Conservation (phyloP, 164 flowering plant genomes). For the Piper betle region DNA sequence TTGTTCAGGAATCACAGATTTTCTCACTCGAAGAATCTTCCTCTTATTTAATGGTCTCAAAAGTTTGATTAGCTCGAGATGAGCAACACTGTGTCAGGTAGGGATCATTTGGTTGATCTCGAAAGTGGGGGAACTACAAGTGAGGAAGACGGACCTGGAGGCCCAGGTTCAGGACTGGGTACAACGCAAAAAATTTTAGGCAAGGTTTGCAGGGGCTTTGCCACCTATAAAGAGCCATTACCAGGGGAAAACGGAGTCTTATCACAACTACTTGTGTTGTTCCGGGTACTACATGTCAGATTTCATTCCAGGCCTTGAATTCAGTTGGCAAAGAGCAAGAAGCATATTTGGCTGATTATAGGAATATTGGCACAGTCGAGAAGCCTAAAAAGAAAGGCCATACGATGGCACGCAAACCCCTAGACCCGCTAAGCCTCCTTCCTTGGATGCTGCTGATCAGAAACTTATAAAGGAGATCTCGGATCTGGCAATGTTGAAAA, state of each 20-base stretch:
- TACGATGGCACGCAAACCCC: constrained; percentile 55
- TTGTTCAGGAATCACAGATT: not conserved
- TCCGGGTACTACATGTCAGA: not conserved
- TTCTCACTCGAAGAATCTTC: too few species aligned
- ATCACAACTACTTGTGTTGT: not conserved
- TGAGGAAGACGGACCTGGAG: constrained; percentile 1
- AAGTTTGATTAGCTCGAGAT: not conserved
- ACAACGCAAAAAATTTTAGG: not conserved
- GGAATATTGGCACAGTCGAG: constrained; percentile 31
- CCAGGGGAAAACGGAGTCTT: not conserved
- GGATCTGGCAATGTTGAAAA: constrained; percentile 64
- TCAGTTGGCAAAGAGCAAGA: constrained; percentile 7
- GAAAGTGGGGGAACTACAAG: constrained; percentile 4
- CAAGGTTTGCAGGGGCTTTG: constrained; percentile 1
- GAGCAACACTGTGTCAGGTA: not conserved
- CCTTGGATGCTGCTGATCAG: constrained; percentile 64
- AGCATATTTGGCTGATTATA: constrained; percentile 6
- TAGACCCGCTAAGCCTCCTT: constrained; percentile 57
- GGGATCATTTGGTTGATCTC: constrained; percentile 4
- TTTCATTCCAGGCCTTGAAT: not conserved
- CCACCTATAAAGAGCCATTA: not conserved
- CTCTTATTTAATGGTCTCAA: not conserved
- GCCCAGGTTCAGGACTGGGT: not conserved
- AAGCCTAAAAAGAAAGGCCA: constrained; percentile 31
- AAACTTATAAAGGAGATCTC: constrained; percentile 54